Percentiles rank a stretch among this genome's conserved stretches.
phyloP scores from a whole-genome alignment of 192 early-diverging fungal species.

The Coemansia sp. region DNA sequence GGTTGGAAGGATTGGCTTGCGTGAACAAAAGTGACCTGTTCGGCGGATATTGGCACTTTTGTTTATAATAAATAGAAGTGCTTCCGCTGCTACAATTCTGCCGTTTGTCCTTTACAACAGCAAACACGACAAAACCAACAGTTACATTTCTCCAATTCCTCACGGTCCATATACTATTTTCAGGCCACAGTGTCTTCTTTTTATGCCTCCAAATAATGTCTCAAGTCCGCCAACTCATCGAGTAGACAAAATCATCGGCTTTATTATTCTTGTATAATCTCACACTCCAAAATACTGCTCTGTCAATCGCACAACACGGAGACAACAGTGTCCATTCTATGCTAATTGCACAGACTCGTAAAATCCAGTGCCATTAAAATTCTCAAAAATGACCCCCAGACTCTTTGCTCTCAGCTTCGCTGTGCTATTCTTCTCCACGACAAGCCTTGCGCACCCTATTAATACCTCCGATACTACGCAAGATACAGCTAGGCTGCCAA shows the following conservation, averaged over 20 bases:
- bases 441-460: not conserved
- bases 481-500: not conserved
- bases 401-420: not conserved
- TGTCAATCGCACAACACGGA: not conserved
- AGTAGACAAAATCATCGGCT: not conserved
- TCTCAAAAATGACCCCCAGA: not conserved
- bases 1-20: not conserved
- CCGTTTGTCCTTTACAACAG: not conserved
- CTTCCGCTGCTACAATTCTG: not conserved
- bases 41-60: not conserved
- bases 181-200: not conserved
- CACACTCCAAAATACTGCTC: not conserved
- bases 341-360: not conserved
- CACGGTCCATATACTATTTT: not conserved
- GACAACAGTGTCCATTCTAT: no score
- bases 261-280: not conserved
- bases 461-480: not conserved
- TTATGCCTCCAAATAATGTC: not conserved
- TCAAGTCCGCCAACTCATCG: not conserved
- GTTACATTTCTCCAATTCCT: not conserved
- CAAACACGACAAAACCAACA: not conserved
- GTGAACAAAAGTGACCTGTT: not conserved
- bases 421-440: not conserved
- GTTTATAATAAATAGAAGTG: not conserved
- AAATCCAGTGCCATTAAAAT: not conserved